phyloP scores from a whole-genome alignment of 2,329 filamentous ascomycete species.

The Berkeleyomyces basicola region DNA sequence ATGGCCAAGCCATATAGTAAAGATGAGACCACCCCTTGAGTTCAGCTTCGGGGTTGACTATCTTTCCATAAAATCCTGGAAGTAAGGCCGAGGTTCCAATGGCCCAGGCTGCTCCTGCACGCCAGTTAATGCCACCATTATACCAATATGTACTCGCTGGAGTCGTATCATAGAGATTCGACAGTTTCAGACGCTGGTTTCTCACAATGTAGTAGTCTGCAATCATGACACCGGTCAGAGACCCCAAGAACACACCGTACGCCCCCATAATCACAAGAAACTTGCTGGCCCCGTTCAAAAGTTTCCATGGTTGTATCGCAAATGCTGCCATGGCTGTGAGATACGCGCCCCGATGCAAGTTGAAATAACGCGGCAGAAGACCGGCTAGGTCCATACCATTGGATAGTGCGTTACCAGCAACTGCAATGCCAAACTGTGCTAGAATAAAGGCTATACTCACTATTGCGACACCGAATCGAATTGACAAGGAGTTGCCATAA shows the following conservation, averaged over 20 bases:
- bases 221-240: slow-evolving; percentile 25
- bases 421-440: slow-evolving; percentile 20
- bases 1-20: slow-evolving; percentile 18
- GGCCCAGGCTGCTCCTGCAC: slow-evolving; percentile 26
- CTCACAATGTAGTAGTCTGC: slow-evolving; percentile 26
- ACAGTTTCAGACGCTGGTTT: slow-evolving; percentile 23
- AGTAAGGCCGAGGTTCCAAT: slow-evolving; percentile 24
- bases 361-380: slow-evolving; percentile 12
- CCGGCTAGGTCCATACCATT: slow-evolving; percentile 14
- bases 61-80: slow-evolving; percentile 25
- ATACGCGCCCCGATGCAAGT: slow-evolving; percentile 12
- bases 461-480: slow-evolving; percentile 19
- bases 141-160: slow-evolving; percentile 28
- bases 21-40: slow-evolving; percentile 18
- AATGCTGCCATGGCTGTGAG: slow-evolving; percentile 10
- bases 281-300: slow-evolving; percentile 18
- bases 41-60: slow-evolving; percentile 16
- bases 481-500: slow-evolving; percentile 16
- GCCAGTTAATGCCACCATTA: slow-evolving; percentile 24
- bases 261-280: slow-evolving; percentile 21
- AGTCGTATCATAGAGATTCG: slow-evolving; percentile 23
- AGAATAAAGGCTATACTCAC: slow-evolving; percentile 26
- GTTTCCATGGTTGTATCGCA: slow-evolving; percentile 19
- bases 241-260: slow-evolving; percentile 23
- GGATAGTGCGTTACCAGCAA: slow-evolving; percentile 12